Evolutionary conservation across 306 rosid genomes (phyloP), one percentile per base, ranked within the genome.

Genomic region (Alnus glutinosa): DNA sequence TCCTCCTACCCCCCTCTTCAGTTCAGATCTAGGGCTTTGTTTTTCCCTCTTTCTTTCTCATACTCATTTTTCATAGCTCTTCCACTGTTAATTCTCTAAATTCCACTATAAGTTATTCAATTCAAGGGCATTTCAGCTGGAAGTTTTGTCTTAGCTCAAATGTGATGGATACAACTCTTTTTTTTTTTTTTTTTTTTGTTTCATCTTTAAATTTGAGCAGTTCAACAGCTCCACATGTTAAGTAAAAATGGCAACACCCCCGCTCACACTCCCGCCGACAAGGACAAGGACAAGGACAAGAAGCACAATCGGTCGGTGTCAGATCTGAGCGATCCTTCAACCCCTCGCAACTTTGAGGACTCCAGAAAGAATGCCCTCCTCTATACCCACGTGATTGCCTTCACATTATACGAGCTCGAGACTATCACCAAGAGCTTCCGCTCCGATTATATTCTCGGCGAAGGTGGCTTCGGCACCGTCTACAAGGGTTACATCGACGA

Each of bases 401-500:
- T 96, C 82, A 90, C 99, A 19, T 93, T 96, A 11, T 96, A 77
- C 70, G 99, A 96, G 86, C 91, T 96, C 1, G 99, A 96, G 85
- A 96, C 99, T 16, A 96, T 96, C 73, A 96, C 98, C 0, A 96
- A 96, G 87, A 96, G 99, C 83, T 96, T 96, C 76, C 93, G 99
- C 23, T 85, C 91, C 5, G 99, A 96, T 83, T 96, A 96, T 55
- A 91, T 96, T 64, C 88, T 96, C 36, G 99, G 99, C 4, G 98
- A 93, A 61, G 99, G 99, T n/a, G 99, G 99, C 1, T 96, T 96
- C 70, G 99, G 99, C 9, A 96, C 97, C 14, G 99, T 96, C 62
- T 96, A 96, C 70, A 96, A 96, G 78, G 99, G 99, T 64, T 96
- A 96, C 90, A 91, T 96, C 77, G 98, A 96, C 39, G 99, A 96